Percentiles rank a stretch among this genome's conserved stretches.
Evolutionary conservation across 2,329 filamentous ascomycete genomes (phyloP).

Genomic region (Nothomitra cinnamomea): DNA sequence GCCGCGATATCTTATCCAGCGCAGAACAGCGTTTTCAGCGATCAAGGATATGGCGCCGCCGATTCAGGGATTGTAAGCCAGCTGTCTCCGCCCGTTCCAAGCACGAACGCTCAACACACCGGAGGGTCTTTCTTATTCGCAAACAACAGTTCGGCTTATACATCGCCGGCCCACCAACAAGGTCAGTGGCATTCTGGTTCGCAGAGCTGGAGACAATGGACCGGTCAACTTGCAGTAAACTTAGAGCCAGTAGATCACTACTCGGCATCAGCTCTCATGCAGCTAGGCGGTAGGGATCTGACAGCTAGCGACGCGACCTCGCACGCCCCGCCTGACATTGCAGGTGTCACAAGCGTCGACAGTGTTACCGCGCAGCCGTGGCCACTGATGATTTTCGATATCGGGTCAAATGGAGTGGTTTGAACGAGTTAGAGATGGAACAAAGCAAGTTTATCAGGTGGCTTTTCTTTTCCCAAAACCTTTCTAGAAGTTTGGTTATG

Average conservation of each 20-base stretch:
- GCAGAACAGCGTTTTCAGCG: not conserved
- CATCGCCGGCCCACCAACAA: not conserved
- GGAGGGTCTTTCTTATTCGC: slow-evolving; percentile 3
- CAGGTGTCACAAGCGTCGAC: not conserved
- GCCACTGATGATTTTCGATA: slow-evolving; percentile 6
- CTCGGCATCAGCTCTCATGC: slow-evolving; percentile 17
- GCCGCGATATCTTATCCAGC: not conserved
- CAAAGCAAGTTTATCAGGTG: not conserved
- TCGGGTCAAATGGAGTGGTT: slow-evolving; percentile 3
- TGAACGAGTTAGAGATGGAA: not conserved
- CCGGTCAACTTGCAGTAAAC: slow-evolving; percentile 14
- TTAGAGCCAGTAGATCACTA: slow-evolving; percentile 18
- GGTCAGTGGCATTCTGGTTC: slow-evolving; percentile 11
- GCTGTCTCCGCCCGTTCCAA: not conserved
- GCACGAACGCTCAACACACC: not conserved
- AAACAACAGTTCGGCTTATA: slow-evolving; percentile 4
- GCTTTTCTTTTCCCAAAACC: not conserved
- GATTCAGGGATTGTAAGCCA: not conserved
- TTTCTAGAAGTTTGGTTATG: not conserved
- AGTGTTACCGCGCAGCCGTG: not conserved
- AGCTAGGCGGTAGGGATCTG: slow-evolving; percentile 15
- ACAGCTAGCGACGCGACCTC: not conserved
- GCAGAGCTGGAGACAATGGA: slow-evolving; percentile 19
- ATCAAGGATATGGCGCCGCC: not conserved
- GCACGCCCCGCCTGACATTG: not conserved